phyloP scores from a whole-genome alignment of 1,284 basidiomycete genomes.

The Melampsora larici-populina region DNA sequence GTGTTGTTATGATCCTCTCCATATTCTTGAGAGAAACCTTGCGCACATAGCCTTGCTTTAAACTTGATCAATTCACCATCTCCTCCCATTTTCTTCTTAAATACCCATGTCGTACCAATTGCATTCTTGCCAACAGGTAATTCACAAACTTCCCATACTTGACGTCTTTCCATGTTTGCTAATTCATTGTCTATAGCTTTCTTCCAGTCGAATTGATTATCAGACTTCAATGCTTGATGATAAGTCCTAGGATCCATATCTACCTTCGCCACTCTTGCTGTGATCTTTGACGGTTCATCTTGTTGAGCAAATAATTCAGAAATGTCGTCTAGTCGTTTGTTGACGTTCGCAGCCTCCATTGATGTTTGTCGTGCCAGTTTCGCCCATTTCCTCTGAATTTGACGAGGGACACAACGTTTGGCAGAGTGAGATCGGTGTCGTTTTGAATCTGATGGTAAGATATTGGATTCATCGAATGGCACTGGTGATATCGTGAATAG shows the following conservation, averaged over 20 bases:
- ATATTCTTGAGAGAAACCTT: conserved; percentile 7
- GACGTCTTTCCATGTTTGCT: neutral
- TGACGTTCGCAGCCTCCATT: too few species aligned
- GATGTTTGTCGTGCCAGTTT: too few species aligned
- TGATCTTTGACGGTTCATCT: too few species aligned
- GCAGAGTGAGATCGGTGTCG: too few species aligned
- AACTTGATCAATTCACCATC: neutral
- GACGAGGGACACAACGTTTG: too few species aligned
- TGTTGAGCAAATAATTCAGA: too few species aligned
- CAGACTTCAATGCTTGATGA: neutral
- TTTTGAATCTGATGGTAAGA: too few species aligned
- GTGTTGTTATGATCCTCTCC: conserved; percentile 10
- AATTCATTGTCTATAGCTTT: conserved; percentile 11
- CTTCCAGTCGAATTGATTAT: conserved; percentile 1
- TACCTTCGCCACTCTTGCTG: neutral
- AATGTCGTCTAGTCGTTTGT: too few species aligned
- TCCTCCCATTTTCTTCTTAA: neutral
- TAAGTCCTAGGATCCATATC: conserved; percentile 23
- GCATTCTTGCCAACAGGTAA: neutral
- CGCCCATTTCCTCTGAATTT: too few species aligned
- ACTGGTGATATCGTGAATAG: too few species aligned
- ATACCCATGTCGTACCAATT: conserved; percentile 13
- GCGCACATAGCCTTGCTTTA: conserved; percentile 8
- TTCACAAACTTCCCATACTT: neutral
- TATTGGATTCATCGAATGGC: too few species aligned